A percentile compares a stretch with the other conserved stretches of the same genome.
phyloP scores from a whole-genome alignment of 1,284 basidiomycete species.

The Leccinum subrobustum region DNA sequence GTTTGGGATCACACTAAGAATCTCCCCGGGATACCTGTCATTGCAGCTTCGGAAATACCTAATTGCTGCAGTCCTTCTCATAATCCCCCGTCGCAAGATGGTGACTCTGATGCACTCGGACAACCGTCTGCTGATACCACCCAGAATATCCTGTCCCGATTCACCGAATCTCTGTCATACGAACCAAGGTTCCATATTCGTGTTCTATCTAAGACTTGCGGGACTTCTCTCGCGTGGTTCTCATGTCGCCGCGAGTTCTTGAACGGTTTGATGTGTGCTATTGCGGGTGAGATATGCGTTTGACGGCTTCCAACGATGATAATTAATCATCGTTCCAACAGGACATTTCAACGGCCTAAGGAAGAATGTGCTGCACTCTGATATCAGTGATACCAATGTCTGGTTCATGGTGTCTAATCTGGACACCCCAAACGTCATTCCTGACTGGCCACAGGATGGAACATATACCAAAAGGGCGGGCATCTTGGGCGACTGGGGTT shows the following conservation, averaged over 20 bases:
- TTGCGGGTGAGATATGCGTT: neutral
- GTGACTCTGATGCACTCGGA: neutral
- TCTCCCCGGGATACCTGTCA: neutral
- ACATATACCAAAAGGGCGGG: neutral
- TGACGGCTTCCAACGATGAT: neutral
- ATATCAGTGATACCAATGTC: neutral
- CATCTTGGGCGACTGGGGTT: neutral
- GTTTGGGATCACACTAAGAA: neutral
- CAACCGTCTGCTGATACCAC: neutral
- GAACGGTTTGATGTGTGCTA: neutral
- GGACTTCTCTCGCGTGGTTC: neutral
- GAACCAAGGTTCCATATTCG: neutral
- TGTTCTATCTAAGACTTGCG: neutral
- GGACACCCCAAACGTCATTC: neutral
- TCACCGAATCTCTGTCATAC: neutral
- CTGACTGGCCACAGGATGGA: neutral
- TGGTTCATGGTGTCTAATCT: neutral
- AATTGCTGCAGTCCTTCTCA: neutral
- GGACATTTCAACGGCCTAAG: neutral
- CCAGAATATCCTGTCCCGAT: neutral
- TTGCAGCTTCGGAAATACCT: neutral
- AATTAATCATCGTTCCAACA: neutral
- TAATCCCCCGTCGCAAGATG: neutral
- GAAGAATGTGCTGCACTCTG: neutral
- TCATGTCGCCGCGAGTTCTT: neutral